Evolutionary conservation across 129 eudicot genomes (phyloP), one percentile per base, ranked within the genome.

Genomic region (Apium graveolens): DNA sequence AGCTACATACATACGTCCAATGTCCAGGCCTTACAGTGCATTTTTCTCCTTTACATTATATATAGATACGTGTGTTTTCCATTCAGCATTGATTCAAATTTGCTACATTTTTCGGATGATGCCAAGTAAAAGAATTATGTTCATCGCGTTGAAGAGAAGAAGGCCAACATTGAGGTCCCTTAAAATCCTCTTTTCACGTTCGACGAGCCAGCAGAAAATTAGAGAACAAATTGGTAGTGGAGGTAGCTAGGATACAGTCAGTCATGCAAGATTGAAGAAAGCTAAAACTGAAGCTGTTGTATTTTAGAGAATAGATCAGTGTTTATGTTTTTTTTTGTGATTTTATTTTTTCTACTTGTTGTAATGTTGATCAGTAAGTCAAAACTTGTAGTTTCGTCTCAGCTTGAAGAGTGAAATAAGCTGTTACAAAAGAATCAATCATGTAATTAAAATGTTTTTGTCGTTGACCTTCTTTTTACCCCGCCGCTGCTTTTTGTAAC

Each of bases 401-500:
- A 72, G 78, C 37, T 73, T 80, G 78, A 70, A 51, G 77, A 79
- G 77, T 75, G 46, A 53, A 79, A 71, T 70, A 79, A 79, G 81
- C 46, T 70, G 75, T 68, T 70, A 57, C 78, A 79, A n/a, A 71
- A 73, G 78, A 12, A 39, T 35, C 78, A 55, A 71, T 71, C 77
- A 49, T 79, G 82, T 71, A 79, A 79, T 49, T 51, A 46, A 42
- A 49, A 49, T 11, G 34, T 51, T 79, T 74, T 79, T 51, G 72
- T 70, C 78, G 55, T 79, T 73, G 35, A 39, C 32, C 60, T 49
- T 53, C 43, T 79, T 79, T 31, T 41, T 46, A 29, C 17, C 21
- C 1, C n/a, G 3, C 8, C 14, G 20, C 57, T 0, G 20, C 57
- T 18, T 4, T 48, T 4, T 46, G 18, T 46, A 46, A 16, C 21